These are phyloP conservation scores for Penicillium sp. DNA, from an alignment of 2,329 filamentous ascomycete species.

Conservation along the genomic window DNA sequence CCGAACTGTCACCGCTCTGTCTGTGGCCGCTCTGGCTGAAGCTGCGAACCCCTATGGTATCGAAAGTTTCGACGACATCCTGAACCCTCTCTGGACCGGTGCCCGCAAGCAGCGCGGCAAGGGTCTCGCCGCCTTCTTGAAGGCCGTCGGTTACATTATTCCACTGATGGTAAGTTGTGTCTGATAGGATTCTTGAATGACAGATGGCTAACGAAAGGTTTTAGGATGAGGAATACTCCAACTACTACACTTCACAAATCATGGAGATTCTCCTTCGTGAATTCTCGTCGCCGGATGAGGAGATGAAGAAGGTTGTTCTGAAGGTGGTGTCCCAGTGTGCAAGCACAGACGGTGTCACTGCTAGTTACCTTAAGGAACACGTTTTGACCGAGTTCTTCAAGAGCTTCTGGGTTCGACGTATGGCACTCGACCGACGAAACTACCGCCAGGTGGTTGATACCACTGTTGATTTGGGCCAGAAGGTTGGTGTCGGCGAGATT, in stretches of 20 bases:
- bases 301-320: slow-evolving; percentile 99
- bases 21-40: slow-evolving; percentile 91
- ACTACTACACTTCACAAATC: slow-evolving; percentile 97
- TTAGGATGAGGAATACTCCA: slow-evolving; percentile 93
- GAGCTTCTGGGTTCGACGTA: slow-evolving; percentile 95
- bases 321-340: slow-evolving; percentile 97
- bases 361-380: slow-evolving; percentile 91
- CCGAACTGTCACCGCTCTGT: slow-evolving; percentile 89
- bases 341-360: slow-evolving; percentile 90
- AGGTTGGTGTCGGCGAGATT: slow-evolving; percentile 96
- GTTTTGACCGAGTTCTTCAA: slow-evolving; percentile 97
- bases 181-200: neutral
- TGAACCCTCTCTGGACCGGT: slow-evolving; percentile 96
- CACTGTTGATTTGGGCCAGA: slow-evolving; percentile 93
- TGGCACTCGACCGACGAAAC: slow-evolving; percentile 96
- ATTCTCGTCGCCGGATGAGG: slow-evolving; percentile 94
- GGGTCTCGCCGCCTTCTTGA: slow-evolving; percentile 90
- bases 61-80: slow-evolving; percentile 95
- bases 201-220: neutral
- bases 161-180: slow-evolving; percentile 71
- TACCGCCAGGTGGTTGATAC: slow-evolving; percentile 98
- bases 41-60: slow-evolving; percentile 98
- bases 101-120: slow-evolving; percentile 96
- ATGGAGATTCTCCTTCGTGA: slow-evolving; percentile 98
- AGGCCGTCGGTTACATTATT: slow-evolving; percentile 97